These are phyloP conservation scores for Boletellus deceptivus DNA, from an alignment of 1,284 basidiomycete species.

Conservation along the genomic window DNA sequence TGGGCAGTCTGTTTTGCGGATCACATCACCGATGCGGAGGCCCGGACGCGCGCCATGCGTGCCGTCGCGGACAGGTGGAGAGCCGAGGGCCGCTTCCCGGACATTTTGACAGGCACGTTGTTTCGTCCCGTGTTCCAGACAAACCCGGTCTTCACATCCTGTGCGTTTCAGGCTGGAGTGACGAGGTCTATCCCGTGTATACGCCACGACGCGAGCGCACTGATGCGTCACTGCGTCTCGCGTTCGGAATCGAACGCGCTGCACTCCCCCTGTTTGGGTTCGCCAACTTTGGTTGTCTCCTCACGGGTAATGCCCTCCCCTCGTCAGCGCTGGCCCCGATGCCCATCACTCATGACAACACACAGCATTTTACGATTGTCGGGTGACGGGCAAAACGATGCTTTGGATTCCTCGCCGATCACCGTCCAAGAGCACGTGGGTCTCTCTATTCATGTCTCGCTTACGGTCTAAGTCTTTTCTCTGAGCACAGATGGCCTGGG, in stretches of 20 bases:
- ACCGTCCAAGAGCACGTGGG: constrained; percentile 40
- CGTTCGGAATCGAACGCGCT: constrained; percentile 43
- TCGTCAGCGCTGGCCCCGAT: constrained; percentile 4
- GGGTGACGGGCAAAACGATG: constrained; percentile 20
- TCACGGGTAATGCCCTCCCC: constrained; percentile 34
- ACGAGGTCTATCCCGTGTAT: constrained; percentile 28
- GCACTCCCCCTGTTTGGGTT: constrained; percentile 45
- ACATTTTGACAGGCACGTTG: constrained; percentile 22
- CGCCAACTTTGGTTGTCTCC: constrained; percentile 41
- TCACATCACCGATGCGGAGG: constrained; percentile 11
- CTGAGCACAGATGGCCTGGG: constrained; percentile 38
- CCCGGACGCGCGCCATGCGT: constrained; percentile 17
- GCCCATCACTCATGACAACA: not conserved
- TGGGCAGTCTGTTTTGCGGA: constrained; percentile 27
- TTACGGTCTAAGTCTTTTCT: not conserved
- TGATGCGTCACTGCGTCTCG: constrained; percentile 16
- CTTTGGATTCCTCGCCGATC: constrained; percentile 45
- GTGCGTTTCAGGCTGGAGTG: constrained; percentile 18
- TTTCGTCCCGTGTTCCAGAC: not conserved
- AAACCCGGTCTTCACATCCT: not conserved
- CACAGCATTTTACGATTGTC: constrained; percentile 25
- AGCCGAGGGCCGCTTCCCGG: constrained; percentile 14
- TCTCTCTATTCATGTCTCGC: not conserved
- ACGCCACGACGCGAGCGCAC: constrained; percentile 14
- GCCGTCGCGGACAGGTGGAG: constrained; percentile 18